These are phyloP conservation scores for Ophiocordyceps camponoti-saundersi DNA, from an alignment of 2,329 filamentous ascomycete species.

Conservation along the genomic window DNA sequence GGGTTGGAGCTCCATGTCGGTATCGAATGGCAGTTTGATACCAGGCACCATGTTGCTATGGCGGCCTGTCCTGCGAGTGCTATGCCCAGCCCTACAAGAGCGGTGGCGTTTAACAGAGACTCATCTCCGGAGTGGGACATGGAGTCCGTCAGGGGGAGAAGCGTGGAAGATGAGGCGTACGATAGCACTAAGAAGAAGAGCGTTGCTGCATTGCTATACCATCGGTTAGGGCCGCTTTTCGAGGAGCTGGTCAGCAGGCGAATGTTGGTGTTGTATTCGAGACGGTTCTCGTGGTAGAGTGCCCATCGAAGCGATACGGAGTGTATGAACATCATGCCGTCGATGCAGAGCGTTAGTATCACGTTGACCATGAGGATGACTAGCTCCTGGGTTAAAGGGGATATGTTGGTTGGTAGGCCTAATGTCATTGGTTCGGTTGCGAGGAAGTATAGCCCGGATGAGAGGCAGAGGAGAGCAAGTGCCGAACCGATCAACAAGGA, in stretches of 20 bases:
- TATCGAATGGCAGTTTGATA: neutral
- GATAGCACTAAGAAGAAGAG: neutral
- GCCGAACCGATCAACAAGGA: neutral
- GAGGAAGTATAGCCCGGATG: neutral
- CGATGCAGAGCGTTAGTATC: slow-evolving; percentile 1
- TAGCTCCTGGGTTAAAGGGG: neutral
- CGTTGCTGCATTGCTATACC: neutral
- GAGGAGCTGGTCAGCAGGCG: neutral
- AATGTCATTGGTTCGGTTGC: neutral
- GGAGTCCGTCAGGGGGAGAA: neutral
- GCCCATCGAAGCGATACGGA: slow-evolving; percentile 2
- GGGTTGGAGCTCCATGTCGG: neutral
- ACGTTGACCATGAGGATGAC: neutral
- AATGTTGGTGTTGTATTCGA: neutral
- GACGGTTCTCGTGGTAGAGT: neutral
- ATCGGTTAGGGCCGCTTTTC: neutral
- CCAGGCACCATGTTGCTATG: neutral
- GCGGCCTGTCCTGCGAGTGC: neutral
- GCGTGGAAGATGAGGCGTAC: neutral
- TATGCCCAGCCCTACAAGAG: neutral
- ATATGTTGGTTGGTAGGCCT: neutral
- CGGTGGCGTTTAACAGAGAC: neutral
- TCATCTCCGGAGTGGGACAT: neutral
- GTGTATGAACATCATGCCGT: slow-evolving; percentile 1
- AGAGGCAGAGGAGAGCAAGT: neutral